These are phyloP conservation scores for Solanum hybrid DNA, from an alignment of 305 asterid genomes.

Conservation along the genomic window DNA sequence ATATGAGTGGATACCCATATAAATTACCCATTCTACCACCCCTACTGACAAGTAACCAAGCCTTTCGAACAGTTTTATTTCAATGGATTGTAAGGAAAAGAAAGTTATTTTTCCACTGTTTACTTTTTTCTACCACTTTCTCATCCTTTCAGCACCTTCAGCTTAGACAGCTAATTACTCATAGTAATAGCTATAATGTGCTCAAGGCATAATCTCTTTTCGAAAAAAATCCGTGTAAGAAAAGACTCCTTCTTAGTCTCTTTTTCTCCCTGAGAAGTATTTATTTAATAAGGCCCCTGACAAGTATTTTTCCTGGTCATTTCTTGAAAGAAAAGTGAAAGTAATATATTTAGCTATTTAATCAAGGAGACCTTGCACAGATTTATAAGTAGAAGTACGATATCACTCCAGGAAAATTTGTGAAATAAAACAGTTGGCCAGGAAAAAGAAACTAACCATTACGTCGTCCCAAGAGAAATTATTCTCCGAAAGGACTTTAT, in stretches of 20 bases:
- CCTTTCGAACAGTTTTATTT: neutral
- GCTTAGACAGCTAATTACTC: neutral
- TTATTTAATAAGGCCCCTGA: too few relatives aligned
- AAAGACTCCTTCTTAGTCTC: neutral
- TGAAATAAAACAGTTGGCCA: neutral
- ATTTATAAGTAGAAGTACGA: neutral
- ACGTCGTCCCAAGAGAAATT: constrained; percentile 63
- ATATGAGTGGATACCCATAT: too few relatives aligned
- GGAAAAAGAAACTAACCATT: constrained; percentile 43
- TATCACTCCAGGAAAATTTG: neutral
- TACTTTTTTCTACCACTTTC: neutral
- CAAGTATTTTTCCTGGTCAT: neutral
- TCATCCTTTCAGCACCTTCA: neutral
- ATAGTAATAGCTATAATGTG: neutral
- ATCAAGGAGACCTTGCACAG: neutral
- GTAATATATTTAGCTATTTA: neutral
- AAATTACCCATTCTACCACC: too few relatives aligned
- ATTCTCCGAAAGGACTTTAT: constrained; percentile 43
- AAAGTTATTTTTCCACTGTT: neutral
- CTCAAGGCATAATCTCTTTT: neutral
- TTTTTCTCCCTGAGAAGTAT: neutral
- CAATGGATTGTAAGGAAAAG: neutral
- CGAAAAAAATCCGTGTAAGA: neutral
- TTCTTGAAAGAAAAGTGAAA: neutral
- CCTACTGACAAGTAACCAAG: neutral